Evolutionary conservation across 441 rosid genomes (phyloP), one percentile per base, ranked within the genome.

Genomic region (Corymbia calophylla): DNA sequence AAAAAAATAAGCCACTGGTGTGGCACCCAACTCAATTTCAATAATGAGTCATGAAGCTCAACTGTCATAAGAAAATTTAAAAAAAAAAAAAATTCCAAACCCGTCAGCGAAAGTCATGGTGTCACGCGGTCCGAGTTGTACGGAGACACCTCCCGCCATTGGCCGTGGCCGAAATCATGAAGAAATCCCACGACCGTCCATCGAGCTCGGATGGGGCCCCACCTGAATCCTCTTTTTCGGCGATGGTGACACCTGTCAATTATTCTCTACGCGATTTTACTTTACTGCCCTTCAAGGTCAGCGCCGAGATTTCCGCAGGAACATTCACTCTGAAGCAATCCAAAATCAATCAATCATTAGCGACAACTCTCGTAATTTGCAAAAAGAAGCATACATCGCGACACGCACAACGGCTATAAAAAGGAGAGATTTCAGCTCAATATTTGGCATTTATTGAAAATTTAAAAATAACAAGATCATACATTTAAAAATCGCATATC

Each of bases 381-480:
- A 10, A 70, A 35, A 19, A 35, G 6, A 19, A 1, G 44, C 47
- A 19, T 11, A 9, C 44, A 2, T 0, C 60, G 44, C 44, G 44
- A 39, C 44, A 5, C 44, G 44, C 39, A 19, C 81, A 35, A 70
- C 81, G 81, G 81, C 48, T 32, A 19, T 9, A 0, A 32, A 32
- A 32, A 68, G 27, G 14, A 32, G 81, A 9, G 48, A 35, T 70
- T 17, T 35, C 25, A 0, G 47, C 47, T 14, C 1, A 27, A 5
- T 18, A 9, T 3, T 0, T 9, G 81, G 48, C 48, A 70, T 70
- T 70, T 70, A 9, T 70, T 19, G 13, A 32, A 32, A 35, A 18
- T 19, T 16, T 12, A 66, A 31, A 31, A 62, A 8, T 4, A 3
- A 0, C 9, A 6, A 66, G 23, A 31, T 2, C 19, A 1, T n/a